These are phyloP conservation scores for Daldinia sp. DNA, from an alignment of 2,329 filamentous ascomycete genomes.

Conservation along the genomic window DNA sequence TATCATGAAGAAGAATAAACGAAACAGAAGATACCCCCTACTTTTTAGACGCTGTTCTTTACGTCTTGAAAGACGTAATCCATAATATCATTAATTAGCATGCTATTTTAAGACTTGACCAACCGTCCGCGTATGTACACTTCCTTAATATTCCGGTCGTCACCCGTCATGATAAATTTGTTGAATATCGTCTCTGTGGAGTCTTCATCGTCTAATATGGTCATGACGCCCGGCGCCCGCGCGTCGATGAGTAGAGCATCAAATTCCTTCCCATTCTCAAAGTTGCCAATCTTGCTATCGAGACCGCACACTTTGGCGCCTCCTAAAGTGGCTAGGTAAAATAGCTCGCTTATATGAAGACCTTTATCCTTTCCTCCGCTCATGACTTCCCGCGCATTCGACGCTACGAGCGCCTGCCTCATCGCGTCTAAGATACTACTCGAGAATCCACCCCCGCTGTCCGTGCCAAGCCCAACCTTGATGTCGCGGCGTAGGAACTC, in stretches of 20 bases:
- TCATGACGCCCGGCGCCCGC: conserved; percentile 59
- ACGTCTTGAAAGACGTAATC: background rate
- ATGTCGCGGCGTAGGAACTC: conserved; percentile 68
- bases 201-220: conserved; percentile 65
- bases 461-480: conserved; percentile 75
- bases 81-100: background rate
- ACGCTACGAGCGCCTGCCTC: conserved; percentile 68
- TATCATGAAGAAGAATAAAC: background rate
- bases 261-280: conserved; percentile 71
- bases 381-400: conserved; percentile 60
- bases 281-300: conserved; percentile 66
- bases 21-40: background rate
- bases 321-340: conserved; percentile 71
- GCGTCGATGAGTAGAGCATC: conserved; percentile 66
- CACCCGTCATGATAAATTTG: conserved; percentile 75
- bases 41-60: background rate
- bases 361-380: conserved; percentile 58
- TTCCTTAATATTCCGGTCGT: conserved; percentile 69
- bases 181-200: conserved; percentile 63
- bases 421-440: conserved; percentile 70
- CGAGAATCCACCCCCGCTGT: conserved; percentile 73
- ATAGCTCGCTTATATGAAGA: conserved; percentile 64
- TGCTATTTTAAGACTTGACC: conserved; percentile 41
- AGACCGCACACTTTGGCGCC: conserved; percentile 70
- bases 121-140: conserved; percentile 66